phyloP scores from a whole-genome alignment of 1,139 yeast genomes.

The Pneumocystis wakefieldiae region DNA sequence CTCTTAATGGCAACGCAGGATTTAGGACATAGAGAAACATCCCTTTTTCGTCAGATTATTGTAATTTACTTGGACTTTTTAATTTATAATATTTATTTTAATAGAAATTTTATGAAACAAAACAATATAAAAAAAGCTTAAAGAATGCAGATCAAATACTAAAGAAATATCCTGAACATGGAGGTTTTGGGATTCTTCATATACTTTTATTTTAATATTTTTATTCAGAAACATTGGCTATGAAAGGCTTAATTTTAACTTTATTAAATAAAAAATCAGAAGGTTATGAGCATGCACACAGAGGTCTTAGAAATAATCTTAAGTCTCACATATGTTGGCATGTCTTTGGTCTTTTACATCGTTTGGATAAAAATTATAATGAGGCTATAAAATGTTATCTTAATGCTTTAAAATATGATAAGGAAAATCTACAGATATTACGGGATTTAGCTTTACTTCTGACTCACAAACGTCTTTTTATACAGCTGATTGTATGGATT shows the following conservation, averaged over 20 bases:
- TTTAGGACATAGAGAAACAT: neutral
- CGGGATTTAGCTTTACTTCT: constrained; percentile 73
- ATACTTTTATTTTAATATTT: neutral
- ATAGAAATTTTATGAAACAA: constrained; percentile 62
- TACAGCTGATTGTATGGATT: constrained; percentile 28
- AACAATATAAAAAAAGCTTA: constrained; percentile 75
- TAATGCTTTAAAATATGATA: constrained; percentile 65
- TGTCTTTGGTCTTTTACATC: constrained; percentile 69
- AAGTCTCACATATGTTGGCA: constrained; percentile 63
- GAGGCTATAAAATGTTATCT: constrained; percentile 72
- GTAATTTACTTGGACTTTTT: neutral
- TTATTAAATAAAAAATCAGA: constrained; percentile 44
- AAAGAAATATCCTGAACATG: constrained; percentile 61
- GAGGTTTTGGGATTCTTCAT: constrained; percentile 18
- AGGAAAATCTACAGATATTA: constrained; percentile 62
- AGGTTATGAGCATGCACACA: constrained; percentile 45
- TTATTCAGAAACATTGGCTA: constrained; percentile 48
- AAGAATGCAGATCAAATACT: constrained; percentile 61
- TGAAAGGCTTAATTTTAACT: constrained; percentile 62
- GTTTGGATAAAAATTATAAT: constrained; percentile 51
- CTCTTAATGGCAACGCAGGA: neutral
- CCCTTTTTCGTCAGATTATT: neutral
- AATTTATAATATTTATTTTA: neutral
- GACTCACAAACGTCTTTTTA: constrained; percentile 62
- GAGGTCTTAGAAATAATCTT: constrained; percentile 43